phyloP scores from a whole-genome alignment of 2,329 filamentous ascomycete genomes.

The Fusarium sp. region DNA sequence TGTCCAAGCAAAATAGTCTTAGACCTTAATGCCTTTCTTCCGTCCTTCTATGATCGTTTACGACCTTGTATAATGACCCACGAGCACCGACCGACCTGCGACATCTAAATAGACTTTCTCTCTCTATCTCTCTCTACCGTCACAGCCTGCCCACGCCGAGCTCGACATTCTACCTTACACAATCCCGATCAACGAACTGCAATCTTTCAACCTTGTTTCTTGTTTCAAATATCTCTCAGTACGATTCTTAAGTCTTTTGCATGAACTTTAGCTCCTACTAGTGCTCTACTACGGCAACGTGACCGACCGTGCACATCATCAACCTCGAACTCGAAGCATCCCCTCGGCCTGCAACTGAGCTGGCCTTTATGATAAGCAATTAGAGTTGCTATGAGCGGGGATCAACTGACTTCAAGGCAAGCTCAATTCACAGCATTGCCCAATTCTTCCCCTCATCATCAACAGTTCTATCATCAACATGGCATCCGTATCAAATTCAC shows the following conservation, averaged over 20 bases:
- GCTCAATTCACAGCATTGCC: conserved; percentile 34
- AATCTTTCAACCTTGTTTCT: conserved; percentile 1
- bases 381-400: conserved; percentile 71
- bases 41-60: conserved; percentile 43
- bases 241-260: conserved; percentile 18
- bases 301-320: conserved; percentile 36
- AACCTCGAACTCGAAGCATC: conserved; percentile 33
- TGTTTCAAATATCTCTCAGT: conserved; percentile 4
- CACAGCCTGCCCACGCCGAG: conserved; percentile 34
- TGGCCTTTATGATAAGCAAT: conserved; percentile 43
- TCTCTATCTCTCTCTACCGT: conserved; percentile 17
- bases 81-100: conserved; percentile 40
- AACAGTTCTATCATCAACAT: conserved; percentile 25
- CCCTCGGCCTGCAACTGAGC: conserved; percentile 26
- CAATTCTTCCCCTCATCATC: conserved; percentile 6
- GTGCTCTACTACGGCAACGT: conserved; percentile 26
- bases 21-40: conserved; percentile 46
- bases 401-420: conserved; percentile 67
- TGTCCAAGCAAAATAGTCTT: conserved; percentile 40
- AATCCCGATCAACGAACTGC: conserved; percentile 12
- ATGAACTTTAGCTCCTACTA: conserved; percentile 36
- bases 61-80: conserved; percentile 46
- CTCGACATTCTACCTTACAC: conserved; percentile 23
- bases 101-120: conserved; percentile 41
- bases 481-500: conserved; percentile 41